Conservation (phyloP, 805 yeast species). For the Saccharomycopsis malanga region DNA sequence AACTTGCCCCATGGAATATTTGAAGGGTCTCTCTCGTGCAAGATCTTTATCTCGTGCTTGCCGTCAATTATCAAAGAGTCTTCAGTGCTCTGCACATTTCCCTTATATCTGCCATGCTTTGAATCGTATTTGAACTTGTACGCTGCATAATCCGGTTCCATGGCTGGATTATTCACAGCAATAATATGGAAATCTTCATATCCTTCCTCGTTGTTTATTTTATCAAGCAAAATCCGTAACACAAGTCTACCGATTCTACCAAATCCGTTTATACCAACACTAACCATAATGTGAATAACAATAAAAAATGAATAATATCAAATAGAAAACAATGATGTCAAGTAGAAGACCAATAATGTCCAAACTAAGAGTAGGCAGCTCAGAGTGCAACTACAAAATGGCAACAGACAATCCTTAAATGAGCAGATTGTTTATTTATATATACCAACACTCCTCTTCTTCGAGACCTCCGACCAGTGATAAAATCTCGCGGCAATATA, state of each 20-base stretch:
- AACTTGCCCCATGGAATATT: slow-evolving; percentile 60
- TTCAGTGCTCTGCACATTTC: slow-evolving; percentile 57
- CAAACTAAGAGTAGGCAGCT: too few relatives aligned
- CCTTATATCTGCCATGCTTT: slow-evolving; percentile 80
- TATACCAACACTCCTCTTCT: too few relatives aligned
- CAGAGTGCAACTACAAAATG: too few relatives aligned
- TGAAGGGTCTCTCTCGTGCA: slow-evolving; percentile 63
- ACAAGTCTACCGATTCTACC: slow-evolving; percentile 32
- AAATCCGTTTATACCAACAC: slow-evolving; percentile 31
- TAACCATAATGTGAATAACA: too few relatives aligned
- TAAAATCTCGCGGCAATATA: too few relatives aligned
- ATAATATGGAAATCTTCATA: slow-evolving; percentile 67
- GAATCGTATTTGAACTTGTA: slow-evolving; percentile 95
- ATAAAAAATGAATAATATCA: neutral
- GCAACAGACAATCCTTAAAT: too few relatives aligned
- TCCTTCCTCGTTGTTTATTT: slow-evolving; percentile 56
- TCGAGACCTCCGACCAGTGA: too few relatives aligned
- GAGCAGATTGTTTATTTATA: too few relatives aligned
- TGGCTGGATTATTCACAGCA: slow-evolving; percentile 90
- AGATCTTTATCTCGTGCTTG: slow-evolving; percentile 36
- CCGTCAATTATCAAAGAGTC: slow-evolving; percentile 63
- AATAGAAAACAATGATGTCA: too few relatives aligned
- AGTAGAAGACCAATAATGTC: too few relatives aligned
- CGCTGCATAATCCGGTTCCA: slow-evolving; percentile 83
- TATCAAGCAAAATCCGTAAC: slow-evolving; percentile 19